Base-by-base conservation (phyloP, 2,329 filamentous ascomycete genomes). In the Cordyceps militaris region DNA sequence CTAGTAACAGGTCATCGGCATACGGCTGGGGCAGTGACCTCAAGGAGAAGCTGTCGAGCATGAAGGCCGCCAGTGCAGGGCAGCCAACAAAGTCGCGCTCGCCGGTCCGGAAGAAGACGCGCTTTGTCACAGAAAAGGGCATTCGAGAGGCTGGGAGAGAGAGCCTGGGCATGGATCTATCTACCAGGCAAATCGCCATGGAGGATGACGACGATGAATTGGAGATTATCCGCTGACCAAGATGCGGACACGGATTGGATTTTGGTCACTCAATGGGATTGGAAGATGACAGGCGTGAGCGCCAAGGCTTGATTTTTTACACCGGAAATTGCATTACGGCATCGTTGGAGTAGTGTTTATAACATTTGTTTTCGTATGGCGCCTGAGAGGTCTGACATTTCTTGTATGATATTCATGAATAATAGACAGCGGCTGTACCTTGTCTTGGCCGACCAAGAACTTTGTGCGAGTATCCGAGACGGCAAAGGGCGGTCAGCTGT, bases 91-190 rank as follows among this genome's bases (percentile, higher is more conserved):
- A 67, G 48, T 64, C 64, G 28, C 65, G 66, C 32, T 66, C 68
- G 66, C 82, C 82, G 0, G 78, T 83, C 32, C 77, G 81, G 63
- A 87, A 90, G 73, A 90, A 89, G 77, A 91, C 88, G 53, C 78
- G 88, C n/a, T 91, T 92, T 66, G 80, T 91, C 42, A 90, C 88
- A 26, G 84, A 85, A 43, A 89, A 86, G 68, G 88, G 88, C 0
- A 91, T 92, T 61, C 81, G 84, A 56, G 87, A 90, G 70, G 88
- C 88, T 4, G 88, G 88, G 1, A 77, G 87, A 60, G 88, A 91
- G 66, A 91, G 87, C 66, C 68, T 91, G 2, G 84, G 85, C 10
- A 75, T 71, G n/a, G 80, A 81, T 53, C 69, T 75, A 59, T 56
- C 61, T 38, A 66, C 66, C 50, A 63, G 71, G 56, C 70, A 67